A percentile compares a stretch with the other conserved stretches of the same genome.
Conservation (phyloP, 1,284 basidiomycete species). For the Tylopilus orsonianus region DNA sequence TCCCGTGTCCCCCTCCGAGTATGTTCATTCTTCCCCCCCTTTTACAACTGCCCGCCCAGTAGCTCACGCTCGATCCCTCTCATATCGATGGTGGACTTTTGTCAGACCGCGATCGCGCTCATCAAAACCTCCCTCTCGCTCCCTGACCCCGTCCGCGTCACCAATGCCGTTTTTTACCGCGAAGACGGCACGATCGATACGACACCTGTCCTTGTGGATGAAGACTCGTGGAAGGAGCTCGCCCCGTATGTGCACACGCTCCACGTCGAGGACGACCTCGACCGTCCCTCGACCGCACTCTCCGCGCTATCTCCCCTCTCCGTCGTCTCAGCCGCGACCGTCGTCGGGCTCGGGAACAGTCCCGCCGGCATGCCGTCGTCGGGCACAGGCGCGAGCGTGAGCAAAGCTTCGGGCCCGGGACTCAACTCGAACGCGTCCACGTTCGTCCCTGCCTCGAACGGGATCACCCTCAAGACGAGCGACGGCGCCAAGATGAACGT, state of each 20-base stretch:
- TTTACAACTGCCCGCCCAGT: neutral
- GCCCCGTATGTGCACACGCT: constrained; percentile 33
- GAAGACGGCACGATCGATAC: constrained; percentile 32
- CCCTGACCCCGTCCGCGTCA: constrained; percentile 20
- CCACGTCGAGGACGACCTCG: constrained; percentile 31
- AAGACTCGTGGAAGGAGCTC: constrained; percentile 36
- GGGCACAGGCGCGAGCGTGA: neutral
- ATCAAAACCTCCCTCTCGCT: constrained; percentile 29
- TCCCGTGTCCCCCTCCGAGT: constrained; percentile 35
- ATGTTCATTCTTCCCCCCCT: constrained; percentile 15
- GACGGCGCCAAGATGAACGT: constrained; percentile 22
- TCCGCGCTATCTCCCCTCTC: constrained; percentile 10
- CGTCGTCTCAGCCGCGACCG: neutral
- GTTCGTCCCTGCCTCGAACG: constrained; percentile 21
- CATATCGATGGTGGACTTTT: too few species aligned
- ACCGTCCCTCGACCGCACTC: constrained; percentile 7
- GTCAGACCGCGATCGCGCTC: constrained; percentile 28
- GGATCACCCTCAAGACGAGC: constrained; percentile 23
- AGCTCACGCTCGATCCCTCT: too few species aligned
- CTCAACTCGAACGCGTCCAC: constrained; percentile 28
- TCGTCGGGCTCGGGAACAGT: neutral
- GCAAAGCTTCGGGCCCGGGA: neutral
- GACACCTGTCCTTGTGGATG: constrained; percentile 23
- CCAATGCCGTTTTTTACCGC: constrained; percentile 28
- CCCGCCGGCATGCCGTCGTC: neutral